phyloP scores from a whole-genome alignment of 2,329 filamentous ascomycete species.

The Lachnellula willkommii region DNA sequence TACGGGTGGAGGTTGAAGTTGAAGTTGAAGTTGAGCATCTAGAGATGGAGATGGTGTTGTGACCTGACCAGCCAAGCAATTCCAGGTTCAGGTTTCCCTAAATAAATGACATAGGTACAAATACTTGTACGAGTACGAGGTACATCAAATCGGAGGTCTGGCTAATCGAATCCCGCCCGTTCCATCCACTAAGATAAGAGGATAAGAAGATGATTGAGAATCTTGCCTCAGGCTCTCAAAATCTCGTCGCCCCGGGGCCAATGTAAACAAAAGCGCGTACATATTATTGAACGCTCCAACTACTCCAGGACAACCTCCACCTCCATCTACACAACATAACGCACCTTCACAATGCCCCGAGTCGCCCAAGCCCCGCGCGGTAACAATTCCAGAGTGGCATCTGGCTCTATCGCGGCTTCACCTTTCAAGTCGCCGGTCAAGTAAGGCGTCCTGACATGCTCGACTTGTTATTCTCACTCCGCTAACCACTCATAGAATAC shows the following conservation, averaged over 20 bases:
- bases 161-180: too few species aligned
- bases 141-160: too few species aligned
- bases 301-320: conserved; percentile 1
- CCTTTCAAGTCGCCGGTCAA: conserved; percentile 34
- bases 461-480: neutral
- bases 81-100: neutral
- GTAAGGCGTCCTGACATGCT: conserved; percentile 17
- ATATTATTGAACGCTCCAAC: neutral
- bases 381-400: conserved; percentile 38
- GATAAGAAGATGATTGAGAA: too few species aligned
- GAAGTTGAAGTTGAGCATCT: too few species aligned
- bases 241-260: too few species aligned
- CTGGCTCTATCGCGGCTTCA: conserved; percentile 29
- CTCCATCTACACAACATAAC: too few species aligned
- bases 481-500: conserved; percentile 57
- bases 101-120: neutral
- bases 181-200: too few species aligned
- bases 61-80: neutral
- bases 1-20: neutral
- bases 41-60: neutral
- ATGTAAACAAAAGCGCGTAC: conserved; percentile 18
- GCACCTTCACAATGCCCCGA: conserved; percentile 44
- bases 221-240: too few species aligned
- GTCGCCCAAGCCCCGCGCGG: conserved; percentile 42
- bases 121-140: neutral